phyloP scores from a whole-genome alignment of 805 yeast genomes.

The Tetrapisispora pingtungensis region DNA sequence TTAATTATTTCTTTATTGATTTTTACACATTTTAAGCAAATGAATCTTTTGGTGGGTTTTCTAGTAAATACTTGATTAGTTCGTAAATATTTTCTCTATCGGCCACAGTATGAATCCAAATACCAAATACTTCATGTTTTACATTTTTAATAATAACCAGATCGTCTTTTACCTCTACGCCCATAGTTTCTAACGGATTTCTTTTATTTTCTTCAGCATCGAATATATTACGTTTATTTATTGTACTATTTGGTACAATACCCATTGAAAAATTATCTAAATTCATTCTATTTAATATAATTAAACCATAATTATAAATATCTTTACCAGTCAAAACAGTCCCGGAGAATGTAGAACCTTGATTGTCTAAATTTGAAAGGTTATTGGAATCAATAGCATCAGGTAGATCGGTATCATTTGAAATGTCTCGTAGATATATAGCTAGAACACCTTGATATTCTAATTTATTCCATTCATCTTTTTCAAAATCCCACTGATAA shows the following conservation, averaged over 20 bases:
- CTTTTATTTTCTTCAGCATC: slow-evolving; percentile 16
- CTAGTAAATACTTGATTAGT: slow-evolving; percentile 28
- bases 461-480: slow-evolving; percentile 59
- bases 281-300: slow-evolving; percentile 55
- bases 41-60: slow-evolving; percentile 27
- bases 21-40: slow-evolving; percentile 14
- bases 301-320: slow-evolving; percentile 54
- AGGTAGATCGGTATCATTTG: slow-evolving; percentile 19
- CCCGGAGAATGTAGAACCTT: slow-evolving; percentile 6
- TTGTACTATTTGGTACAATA: slow-evolving; percentile 44
- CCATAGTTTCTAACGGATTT: slow-evolving; percentile 38
- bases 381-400: slow-evolving; percentile 4
- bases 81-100: slow-evolving; percentile 55
- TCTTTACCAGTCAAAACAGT: slow-evolving; percentile 25
- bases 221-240: slow-evolving; percentile 34
- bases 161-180: slow-evolving; percentile 59
- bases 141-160: slow-evolving; percentile 60
- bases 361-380: slow-evolving; percentile 4
- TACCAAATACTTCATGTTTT: slow-evolving; percentile 61
- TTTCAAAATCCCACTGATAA: slow-evolving; percentile 47
- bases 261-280: slow-evolving; percentile 70
- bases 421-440: slow-evolving; percentile 45
- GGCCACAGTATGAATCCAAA: slow-evolving; percentile 65
- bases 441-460: slow-evolving; percentile 66
- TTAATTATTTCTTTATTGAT: background rate